These are phyloP conservation scores for Ceratobasidium sp. DNA, from an alignment of 1,284 basidiomycete genomes.

Conservation along the genomic window DNA sequence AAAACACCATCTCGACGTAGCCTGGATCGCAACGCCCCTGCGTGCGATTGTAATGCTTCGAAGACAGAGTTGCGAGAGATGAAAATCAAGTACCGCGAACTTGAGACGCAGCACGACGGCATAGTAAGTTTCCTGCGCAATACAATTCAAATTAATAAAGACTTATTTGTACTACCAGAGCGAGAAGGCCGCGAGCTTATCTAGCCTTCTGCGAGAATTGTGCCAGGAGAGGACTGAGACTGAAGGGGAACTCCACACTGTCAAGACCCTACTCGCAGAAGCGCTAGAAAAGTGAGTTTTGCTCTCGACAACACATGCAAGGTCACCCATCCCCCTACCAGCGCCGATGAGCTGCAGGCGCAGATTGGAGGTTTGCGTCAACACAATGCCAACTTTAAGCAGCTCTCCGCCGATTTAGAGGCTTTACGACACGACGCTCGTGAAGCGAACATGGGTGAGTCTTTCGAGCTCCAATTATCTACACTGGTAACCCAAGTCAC, in stretches of 20 bases:
- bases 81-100: not conserved
- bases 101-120: constrained; percentile 2
- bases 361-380: not conserved
- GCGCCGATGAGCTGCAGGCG: not conserved
- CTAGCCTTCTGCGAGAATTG: not conserved
- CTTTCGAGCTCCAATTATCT: not conserved
- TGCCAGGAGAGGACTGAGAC: not conserved
- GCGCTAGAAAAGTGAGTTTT: not conserved
- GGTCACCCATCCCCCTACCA: not conserved
- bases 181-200: not conserved
- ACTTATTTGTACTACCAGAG: not conserved
- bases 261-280: not conserved
- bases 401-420: not conserved
- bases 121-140: not conserved
- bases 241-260: not conserved
- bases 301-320: not conserved
- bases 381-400: not conserved
- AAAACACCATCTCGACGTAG: constrained; percentile 18
- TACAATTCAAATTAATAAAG: not conserved
- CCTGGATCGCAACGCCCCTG: not conserved
- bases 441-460: not conserved
- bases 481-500: not conserved
- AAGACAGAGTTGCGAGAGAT: not conserved
- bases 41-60: not conserved
- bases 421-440: not conserved